Conservation (phyloP, 2,329 filamentous ascomycete species). For the Aurifilum marmelostoma region DNA sequence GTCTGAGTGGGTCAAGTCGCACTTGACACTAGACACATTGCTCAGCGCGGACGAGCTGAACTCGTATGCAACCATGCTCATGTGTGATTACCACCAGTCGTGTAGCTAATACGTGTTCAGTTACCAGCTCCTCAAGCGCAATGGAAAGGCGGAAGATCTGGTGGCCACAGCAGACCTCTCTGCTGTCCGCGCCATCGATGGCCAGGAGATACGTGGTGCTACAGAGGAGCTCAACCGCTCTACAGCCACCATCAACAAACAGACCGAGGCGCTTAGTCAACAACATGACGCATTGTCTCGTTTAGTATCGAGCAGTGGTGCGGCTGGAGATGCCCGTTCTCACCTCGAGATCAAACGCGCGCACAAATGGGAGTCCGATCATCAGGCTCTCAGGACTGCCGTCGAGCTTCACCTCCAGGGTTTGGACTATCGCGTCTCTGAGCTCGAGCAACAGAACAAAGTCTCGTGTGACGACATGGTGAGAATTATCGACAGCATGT, state of each 20-base stretch:
- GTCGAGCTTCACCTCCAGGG: conserved; percentile 53
- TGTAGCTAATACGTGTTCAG: conserved; percentile 39
- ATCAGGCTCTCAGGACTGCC: conserved; percentile 46
- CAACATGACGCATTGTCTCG: conserved; percentile 65
- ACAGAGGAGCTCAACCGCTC: conserved; percentile 67
- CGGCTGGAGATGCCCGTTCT: conserved; percentile 39
- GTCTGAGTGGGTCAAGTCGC: conserved; percentile 52
- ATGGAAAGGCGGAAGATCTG: conserved; percentile 52
- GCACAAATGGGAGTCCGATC: conserved; percentile 45
- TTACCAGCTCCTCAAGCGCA: conserved; percentile 53
- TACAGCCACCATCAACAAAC: conserved; percentile 65
- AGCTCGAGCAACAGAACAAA: conserved; percentile 56
- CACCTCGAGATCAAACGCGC: conserved; percentile 41
- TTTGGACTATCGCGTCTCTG: conserved; percentile 50
- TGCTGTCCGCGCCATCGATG: conserved; percentile 54
- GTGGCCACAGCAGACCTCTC: conserved; percentile 50
- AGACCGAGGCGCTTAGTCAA: conserved; percentile 62
- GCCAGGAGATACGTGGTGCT: conserved; percentile 63
- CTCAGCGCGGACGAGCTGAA: conserved; percentile 58
- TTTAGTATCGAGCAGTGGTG: conserved; percentile 50
- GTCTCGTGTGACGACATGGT: conserved; percentile 49
- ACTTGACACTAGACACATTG: conserved; percentile 55
- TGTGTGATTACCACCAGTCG: neutral
- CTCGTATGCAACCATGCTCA: conserved; percentile 44
- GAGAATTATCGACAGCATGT: conserved; percentile 51